Percentiles rank a stretch among this genome's conserved stretches.
Conservation (phyloP, 345 rosid genomes). For the Acer yangbiense region DNA sequence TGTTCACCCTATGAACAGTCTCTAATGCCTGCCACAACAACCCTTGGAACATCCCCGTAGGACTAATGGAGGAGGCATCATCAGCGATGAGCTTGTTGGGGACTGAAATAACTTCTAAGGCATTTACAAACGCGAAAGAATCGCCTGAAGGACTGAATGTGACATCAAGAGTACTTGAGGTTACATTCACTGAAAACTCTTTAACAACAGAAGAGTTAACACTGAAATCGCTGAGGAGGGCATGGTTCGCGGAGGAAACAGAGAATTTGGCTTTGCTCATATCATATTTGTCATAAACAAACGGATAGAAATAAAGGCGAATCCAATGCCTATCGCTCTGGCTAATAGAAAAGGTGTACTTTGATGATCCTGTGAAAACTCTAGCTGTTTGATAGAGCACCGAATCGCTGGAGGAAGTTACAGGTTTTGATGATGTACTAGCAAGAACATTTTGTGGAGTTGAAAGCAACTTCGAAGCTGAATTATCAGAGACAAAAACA, state of each 20-base stretch:
- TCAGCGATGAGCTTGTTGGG: conserved; percentile 61
- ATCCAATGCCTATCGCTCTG: conserved; percentile 78
- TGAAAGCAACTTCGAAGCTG: conserved; percentile 53
- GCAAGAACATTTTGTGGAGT: conserved; percentile 49
- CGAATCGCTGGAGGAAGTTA: conserved; percentile 41
- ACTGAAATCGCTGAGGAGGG: conserved; percentile 53
- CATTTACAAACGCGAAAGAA: conserved; percentile 75
- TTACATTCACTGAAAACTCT: conserved; percentile 67
- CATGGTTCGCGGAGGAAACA: conserved; percentile 56
- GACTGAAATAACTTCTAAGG: conserved; percentile 77
- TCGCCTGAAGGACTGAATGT: conserved; percentile 53
- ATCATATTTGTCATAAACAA: conserved; percentile 45
- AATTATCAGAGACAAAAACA: conserved; percentile 62
- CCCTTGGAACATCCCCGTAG: conserved; percentile 43
- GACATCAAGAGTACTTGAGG: conserved; percentile 52
- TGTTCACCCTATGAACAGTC: conserved; percentile 76
- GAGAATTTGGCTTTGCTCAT: conserved; percentile 64
- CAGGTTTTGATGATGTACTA: conserved; percentile 35
- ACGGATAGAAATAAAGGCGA: conserved; percentile 82
- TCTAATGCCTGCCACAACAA: conserved; percentile 63
- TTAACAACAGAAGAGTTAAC: conserved; percentile 43
- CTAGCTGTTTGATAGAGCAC: conserved; percentile 75
- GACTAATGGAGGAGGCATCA: conserved; percentile 28
- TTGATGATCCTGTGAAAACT: conserved; percentile 60
- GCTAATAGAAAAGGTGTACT: conserved; percentile 58